A percentile compares a stretch with the other conserved stretches of the same genome.
Evolutionary conservation across 1,139 yeast genomes (phyloP).

Genomic region (Protomyces macrosporus): DNA sequence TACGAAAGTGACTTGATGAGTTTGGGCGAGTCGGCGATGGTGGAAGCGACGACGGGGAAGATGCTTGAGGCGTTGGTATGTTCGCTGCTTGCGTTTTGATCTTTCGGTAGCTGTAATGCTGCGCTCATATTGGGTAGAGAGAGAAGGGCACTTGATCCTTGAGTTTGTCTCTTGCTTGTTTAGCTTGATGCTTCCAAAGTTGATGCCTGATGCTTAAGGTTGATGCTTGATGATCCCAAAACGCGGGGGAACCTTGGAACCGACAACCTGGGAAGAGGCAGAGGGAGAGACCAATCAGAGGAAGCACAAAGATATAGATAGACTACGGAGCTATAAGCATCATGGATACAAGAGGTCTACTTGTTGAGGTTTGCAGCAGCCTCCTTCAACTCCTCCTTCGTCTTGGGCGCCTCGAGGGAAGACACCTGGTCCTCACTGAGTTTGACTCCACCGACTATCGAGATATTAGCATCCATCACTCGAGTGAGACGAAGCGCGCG

Average conservation of each 20-base stretch:
- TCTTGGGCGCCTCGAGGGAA: slow-evolving; percentile 22
- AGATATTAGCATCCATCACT: background rate
- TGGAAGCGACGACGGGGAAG: background rate
- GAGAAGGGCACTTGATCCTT: no score
- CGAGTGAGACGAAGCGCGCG: background rate
- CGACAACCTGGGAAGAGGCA: no score
- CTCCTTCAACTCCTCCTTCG: slow-evolving; percentile 22
- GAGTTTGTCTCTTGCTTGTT: no score
- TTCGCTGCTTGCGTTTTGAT: background rate
- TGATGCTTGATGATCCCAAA: background rate
- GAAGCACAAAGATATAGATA: background rate
- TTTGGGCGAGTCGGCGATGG: background rate
- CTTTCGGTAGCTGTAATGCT: no score
- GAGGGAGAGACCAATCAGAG: no score
- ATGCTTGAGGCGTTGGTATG: background rate
- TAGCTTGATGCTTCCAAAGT: no score
- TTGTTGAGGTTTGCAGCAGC: slow-evolving; percentile 11
- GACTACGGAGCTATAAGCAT: background rate
- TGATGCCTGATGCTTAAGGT: no score
- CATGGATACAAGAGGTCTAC: background rate
- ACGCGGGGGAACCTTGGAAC: background rate
- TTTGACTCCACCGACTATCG: slow-evolving; percentile 2
- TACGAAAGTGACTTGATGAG: background rate
- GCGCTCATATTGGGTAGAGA: no score
- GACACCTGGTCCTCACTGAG: slow-evolving; percentile 8